These are phyloP conservation scores for Monarda citriodora DNA, from an alignment of 305 asterid genomes.

Conservation along the genomic window DNA sequence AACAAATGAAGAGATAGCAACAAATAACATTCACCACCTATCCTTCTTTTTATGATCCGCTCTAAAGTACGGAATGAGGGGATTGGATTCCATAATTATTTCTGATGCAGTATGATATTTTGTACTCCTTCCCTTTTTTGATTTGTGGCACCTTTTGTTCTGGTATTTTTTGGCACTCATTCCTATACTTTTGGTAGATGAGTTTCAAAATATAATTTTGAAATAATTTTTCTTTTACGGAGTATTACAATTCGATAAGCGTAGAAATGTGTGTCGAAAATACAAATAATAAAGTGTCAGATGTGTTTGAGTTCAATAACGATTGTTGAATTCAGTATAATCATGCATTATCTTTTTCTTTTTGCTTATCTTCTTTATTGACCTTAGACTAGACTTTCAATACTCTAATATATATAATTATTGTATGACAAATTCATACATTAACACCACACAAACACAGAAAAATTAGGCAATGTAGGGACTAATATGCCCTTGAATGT, in stretches of 20 bases:
- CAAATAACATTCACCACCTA: conserved; percentile 15
- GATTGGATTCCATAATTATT: not conserved
- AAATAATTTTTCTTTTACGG: too few species aligned
- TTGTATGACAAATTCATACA: not conserved
- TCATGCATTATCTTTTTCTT: not conserved
- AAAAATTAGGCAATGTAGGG: not conserved
- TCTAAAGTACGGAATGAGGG: not conserved
- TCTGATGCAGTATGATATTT: not conserved
- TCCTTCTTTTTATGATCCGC: conserved; percentile 4
- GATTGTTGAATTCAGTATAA: not conserved
- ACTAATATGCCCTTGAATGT: conserved; percentile 11
- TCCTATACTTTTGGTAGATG: too few species aligned
- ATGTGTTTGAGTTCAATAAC: not conserved
- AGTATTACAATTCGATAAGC: too few species aligned
- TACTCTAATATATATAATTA: not conserved
- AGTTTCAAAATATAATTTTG: too few species aligned
- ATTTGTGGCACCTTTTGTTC: too few species aligned
- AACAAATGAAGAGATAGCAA: conserved; percentile 1
- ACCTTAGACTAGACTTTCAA: not conserved
- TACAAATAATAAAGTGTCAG: too few species aligned
- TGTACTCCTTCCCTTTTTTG: too few species aligned
- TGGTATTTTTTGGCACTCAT: too few species aligned
- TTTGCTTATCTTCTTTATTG: not conserved
- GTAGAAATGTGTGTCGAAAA: too few species aligned
- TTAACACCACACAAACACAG: not conserved